phyloP scores from a whole-genome alignment of 441 rosid species.

The Aquilaria agallochum region DNA sequence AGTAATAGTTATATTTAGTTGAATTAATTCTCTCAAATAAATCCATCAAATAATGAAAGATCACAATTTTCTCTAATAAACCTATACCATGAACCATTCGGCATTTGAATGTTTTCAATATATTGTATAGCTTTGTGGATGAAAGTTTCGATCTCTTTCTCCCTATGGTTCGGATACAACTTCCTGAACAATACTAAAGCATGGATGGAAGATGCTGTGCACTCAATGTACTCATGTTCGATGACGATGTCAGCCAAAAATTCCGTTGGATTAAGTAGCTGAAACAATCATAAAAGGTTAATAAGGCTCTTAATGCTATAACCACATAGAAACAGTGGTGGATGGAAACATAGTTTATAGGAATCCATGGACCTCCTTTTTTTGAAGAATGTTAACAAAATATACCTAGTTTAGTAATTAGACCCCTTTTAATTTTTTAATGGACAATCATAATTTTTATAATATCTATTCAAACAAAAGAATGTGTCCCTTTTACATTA shows the following conservation, averaged over 20 bases:
- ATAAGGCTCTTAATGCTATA: too few species aligned
- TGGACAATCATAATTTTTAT: too few species aligned
- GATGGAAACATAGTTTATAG: background rate
- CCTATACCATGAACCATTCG: constrained; percentile 65
- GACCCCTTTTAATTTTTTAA: too few species aligned
- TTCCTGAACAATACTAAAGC: constrained; percentile 44
- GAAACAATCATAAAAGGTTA: background rate
- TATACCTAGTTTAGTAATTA: too few species aligned
- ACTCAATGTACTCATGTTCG: constrained; percentile 71
- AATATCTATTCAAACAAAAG: too few species aligned
- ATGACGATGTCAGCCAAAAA: constrained; percentile 58
- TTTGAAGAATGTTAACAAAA: too few species aligned
- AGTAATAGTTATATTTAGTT: background rate
- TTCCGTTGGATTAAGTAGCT: constrained; percentile 76
- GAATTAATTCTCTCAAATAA: background rate
- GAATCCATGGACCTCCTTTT: too few species aligned
- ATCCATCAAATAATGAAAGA: background rate
- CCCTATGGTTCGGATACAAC: constrained; percentile 52
- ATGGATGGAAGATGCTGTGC: constrained; percentile 62
- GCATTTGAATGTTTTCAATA: constrained; percentile 38
- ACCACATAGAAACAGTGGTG: too few species aligned
- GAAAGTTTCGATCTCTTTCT: constrained; percentile 44
- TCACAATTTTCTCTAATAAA: background rate
- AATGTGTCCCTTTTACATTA: too few species aligned
- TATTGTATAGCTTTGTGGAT: constrained; percentile 33